Base-by-base conservation (phyloP, 1,284 basidiomycete genomes). In the Neotropicomus parvogracilis region DNA sequence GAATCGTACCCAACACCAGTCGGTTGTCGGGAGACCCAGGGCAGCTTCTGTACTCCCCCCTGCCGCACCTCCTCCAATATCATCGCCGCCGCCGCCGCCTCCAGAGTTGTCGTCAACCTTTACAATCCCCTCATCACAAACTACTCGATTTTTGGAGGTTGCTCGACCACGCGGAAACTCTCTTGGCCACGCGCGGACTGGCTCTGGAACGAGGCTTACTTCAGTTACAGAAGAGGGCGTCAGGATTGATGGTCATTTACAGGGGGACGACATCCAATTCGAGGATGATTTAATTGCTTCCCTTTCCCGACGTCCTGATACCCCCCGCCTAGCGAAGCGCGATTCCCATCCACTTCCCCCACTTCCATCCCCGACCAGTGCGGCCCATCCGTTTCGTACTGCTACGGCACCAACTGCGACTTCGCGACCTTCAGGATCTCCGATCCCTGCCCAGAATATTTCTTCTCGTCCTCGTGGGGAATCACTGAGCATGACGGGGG, bases 271-370 rank as follows among this genome's bases (percentile, higher is more conserved):
- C 27, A 45, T 53, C 16, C 59, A 55, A 46, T 52, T 56, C 16
- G 59, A 58, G 9, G 71, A 72, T 59, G 65, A 68, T 35, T 31
- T 55, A n/a, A 57, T 52, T 32, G 27, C 55, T 36, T 63, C 66
- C 38, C 54, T 68, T 33, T 49, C 61, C 20, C 59, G 59, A 43
- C 59, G 58, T 48, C 53, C 65, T 38, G 71, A 74, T 41, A 71
- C 73, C 14, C 67, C 72, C 17, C 71, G 66, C 34, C 54, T 65
- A 39, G 46, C 58, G 20, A 76, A 71, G 53, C 71, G 71, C 48
- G 79, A 82, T 28, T 79, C 80, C 2, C 83, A 80, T 46, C 83
- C 84, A 10, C 67, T 87, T 12, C 85, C 84, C 11, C 81, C 84
- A 29, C 62, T 85, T 39, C 83, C 85, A 27, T 75, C 78, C 12